These are phyloP conservation scores for sorghum (Sorghum bicolor) DNA, from an alignment of 176 grass and related monocot genomes.

Conservation along the genomic window DNA sequence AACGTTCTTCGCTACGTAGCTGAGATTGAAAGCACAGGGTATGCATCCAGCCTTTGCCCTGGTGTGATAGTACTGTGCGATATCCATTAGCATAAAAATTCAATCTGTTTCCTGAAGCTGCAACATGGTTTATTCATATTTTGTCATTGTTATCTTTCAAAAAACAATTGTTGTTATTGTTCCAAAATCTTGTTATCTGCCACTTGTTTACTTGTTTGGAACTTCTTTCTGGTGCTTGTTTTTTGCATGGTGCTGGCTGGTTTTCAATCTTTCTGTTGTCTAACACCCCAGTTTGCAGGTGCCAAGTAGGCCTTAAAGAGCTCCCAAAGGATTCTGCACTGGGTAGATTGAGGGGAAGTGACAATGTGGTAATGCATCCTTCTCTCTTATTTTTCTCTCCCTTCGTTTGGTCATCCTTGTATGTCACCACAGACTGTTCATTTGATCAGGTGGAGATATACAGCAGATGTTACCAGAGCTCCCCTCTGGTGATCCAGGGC, in stretches of 20 bases:
- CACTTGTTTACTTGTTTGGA: not conserved
- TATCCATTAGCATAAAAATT: not conserved
- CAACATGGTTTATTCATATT: not conserved
- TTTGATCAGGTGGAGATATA: conserved; percentile 91
- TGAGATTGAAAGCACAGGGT: conserved; percentile 48
- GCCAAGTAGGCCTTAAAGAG: conserved; percentile 76
- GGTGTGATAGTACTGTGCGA: not conserved
- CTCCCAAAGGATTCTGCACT: conserved; percentile 81
- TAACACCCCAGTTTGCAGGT: conserved; percentile 50
- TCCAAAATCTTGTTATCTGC: not conserved
- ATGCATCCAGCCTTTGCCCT: not conserved
- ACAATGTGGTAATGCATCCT: conserved; percentile 83
- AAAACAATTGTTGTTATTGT: too few species aligned
- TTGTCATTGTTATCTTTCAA: too few species aligned
- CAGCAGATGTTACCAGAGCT: conserved; percentile 82
- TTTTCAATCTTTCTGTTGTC: not conserved
- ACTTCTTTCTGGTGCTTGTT: not conserved
- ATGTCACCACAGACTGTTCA: not conserved
- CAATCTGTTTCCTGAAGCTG: not conserved
- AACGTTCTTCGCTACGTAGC: conserved; percentile 91
- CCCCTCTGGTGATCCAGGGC: conserved; percentile 89
- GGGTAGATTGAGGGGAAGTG: conserved; percentile 91
- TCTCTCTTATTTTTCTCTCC: not conserved
- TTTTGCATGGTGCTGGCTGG: not conserved
- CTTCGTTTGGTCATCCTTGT: not conserved